Base-by-base conservation (phyloP, 768 basidiomycete species). In the Phaeotremella fagi region DNA sequence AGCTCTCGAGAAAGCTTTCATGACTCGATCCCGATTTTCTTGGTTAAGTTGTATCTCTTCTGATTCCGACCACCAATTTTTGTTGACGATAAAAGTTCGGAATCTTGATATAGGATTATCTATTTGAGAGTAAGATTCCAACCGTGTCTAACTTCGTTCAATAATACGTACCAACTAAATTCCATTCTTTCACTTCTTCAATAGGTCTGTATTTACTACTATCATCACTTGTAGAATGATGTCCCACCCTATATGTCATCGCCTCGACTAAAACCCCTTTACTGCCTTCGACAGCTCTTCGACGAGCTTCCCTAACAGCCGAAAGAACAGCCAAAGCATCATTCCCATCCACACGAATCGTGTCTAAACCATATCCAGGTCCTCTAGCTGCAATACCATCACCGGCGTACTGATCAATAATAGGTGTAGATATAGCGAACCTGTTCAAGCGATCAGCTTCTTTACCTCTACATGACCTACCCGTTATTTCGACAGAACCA, bases 171-270 rank as follows among this genome's bases (percentile, higher is more conserved):
- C 72, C 73, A 51, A 95, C 83, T 27, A 87, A 84, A 76, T 89
- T 91, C 66, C 86, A 82, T 62, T 91, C 86, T 74, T 94, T 88
- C 26, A 95, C 92, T 66, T 94, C 92, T 51, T 88, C 82, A 18
- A 87, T 82, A 1, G 87, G 80, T 35, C 91, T 83, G 72, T 97
- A 97, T 20, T 90, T 91, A 65, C 88, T 92, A 3, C 90, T 92
- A 73, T 97, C 91, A 65, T 97, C 92, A 9, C 91, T 94, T 28
- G 74, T 71, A 23, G 60, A 62, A 46, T 71, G 70, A 69, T 97
- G 90, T n/a, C 90, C 87, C 12, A 95, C 85, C 82, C 90, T 82
- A 68, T 94, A 94, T 6, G 85, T 86, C 89, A 92, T 92, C 4
- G 88, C 86, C 42, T 69, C 67, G 4, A 68, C 68, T 25, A 67